A percentile compares a stretch with the other conserved stretches of the same genome.
These are phyloP conservation scores for Athelia psychrophila DNA, from an alignment of 1,284 basidiomycete genomes.

Conservation along the genomic window DNA sequence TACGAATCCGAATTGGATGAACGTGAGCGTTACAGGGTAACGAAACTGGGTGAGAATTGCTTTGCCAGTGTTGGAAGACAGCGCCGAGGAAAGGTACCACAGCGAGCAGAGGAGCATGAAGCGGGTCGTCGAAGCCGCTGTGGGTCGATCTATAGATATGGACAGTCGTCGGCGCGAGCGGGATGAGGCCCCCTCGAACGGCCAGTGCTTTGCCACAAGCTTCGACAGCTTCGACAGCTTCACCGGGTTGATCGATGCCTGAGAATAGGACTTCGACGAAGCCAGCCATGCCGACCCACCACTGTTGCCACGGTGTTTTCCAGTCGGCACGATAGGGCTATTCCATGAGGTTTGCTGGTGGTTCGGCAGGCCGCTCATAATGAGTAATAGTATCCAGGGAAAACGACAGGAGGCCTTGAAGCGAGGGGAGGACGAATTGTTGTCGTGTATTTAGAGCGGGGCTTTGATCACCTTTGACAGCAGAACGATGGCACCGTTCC, in stretches of 20 bases:
- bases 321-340: slow-evolving; percentile 15
- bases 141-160: neutral
- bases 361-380: slow-evolving; percentile 10
- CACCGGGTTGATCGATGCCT: neutral
- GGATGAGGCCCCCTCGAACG: slow-evolving; percentile 6
- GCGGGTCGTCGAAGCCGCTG: slow-evolving; percentile 25
- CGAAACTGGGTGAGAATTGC: slow-evolving; percentile 84
- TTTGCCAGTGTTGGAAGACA: slow-evolving; percentile 90
- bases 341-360: slow-evolving; percentile 12
- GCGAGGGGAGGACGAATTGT: neutral
- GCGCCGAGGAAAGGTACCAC: slow-evolving; percentile 84
- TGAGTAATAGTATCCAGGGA: neutral
- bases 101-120: slow-evolving; percentile 71
- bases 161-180: slow-evolving; percentile 7
- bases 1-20: slow-evolving; percentile 96
- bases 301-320: slow-evolving; percentile 14
- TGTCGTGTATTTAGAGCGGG: neutral
- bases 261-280: slow-evolving; percentile 13
- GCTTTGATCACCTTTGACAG: neutral
- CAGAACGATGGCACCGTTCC: neutral
- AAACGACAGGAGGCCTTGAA: neutral
- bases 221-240: slow-evolving; percentile 15
- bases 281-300: slow-evolving; percentile 21
- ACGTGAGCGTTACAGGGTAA: slow-evolving; percentile 91
- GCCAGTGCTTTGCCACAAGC: slow-evolving; percentile 8